Base-by-base conservation (phyloP, 2,329 filamentous ascomycete genomes). In the Alternaria angustiovoidea region DNA sequence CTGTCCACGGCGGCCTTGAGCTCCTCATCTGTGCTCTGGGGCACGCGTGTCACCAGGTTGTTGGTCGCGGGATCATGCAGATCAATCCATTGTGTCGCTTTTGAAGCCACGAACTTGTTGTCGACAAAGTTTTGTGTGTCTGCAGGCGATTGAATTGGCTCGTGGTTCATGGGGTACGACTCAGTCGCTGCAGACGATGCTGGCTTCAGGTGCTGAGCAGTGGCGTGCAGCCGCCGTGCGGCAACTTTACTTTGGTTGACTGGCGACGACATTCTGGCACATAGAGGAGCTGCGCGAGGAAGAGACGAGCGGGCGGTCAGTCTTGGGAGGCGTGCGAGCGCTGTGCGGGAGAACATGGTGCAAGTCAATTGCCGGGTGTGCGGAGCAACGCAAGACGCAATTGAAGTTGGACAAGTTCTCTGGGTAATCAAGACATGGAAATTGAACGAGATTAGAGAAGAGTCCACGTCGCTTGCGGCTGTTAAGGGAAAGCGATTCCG, bases 51-150 rank as follows among this genome's bases (percentile, higher is more conserved):
- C 63, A 95, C 89, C 67, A 94, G 86, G 80, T 93, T 91, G 83
- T 94, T 94, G 71, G 92, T 94, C 49, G 92, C 91, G 20, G 92
- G 92, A 80, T 95, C 92, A 80, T 91, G 83, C 66, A 95, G 82
- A 72, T 93, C 90, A 77, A 94, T 93, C 84, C 89, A 93, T 81
- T 89, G 83, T 61, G 87, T 85, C 28, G 91, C 84, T 72, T 85
- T 80, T 18, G 91, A 94, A 51, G 85, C 80, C 55, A 89, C 81
- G 75, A 94, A 93, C 77, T 90, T 81, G 81, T 95, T 95, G 84
- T 95, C 87, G 69, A 95, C 77, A 78, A 95, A 95, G 83, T 91
- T 93, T 28, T 88, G 90, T 14, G 92, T 94, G 76, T 94, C 87
- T 70, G 85, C 80, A 38, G 90, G 88, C 60, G 86, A 79, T 68